Conservation (phyloP, 2,329 filamentous ascomycete genomes). For the Huntiella abstrusa region DNA sequence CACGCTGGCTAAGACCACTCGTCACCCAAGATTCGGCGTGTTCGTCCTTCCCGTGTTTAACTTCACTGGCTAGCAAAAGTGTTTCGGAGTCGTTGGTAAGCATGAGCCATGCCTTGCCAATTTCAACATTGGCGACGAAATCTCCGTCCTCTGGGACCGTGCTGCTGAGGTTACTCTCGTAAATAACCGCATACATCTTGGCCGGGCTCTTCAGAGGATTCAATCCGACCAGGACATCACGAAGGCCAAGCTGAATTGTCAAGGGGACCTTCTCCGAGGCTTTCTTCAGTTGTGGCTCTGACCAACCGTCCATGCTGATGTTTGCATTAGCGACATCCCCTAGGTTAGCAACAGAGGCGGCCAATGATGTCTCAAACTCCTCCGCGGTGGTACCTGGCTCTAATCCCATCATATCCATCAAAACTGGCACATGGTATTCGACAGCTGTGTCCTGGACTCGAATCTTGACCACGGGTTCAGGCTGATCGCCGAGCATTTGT, state of each 20-base stretch:
- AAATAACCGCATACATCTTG: slow-evolving; percentile 61
- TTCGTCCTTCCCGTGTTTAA: background rate
- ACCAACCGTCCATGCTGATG: slow-evolving; percentile 16
- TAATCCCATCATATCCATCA: slow-evolving; percentile 63
- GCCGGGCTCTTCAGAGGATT: slow-evolving; percentile 61
- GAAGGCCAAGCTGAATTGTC: slow-evolving; percentile 54
- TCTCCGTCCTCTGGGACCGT: slow-evolving; percentile 45
- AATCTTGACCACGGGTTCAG: slow-evolving; percentile 76
- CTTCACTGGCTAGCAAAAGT: slow-evolving; percentile 16
- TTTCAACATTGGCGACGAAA: slow-evolving; percentile 43
- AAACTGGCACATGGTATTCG: slow-evolving; percentile 75
- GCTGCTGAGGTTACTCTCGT: slow-evolving; percentile 55
- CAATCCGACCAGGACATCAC: slow-evolving; percentile 66
- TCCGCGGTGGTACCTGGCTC: slow-evolving; percentile 47
- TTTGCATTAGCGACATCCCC: slow-evolving; percentile 42
- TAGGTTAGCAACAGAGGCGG: slow-evolving; percentile 61
- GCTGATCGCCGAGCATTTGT: slow-evolving; percentile 80
- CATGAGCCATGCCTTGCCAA: slow-evolving; percentile 67
- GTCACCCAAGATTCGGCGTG: slow-evolving; percentile 28
- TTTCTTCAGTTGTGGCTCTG: slow-evolving; percentile 14
- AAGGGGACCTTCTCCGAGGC: slow-evolving; percentile 30
- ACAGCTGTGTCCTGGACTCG: slow-evolving; percentile 67
- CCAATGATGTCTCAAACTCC: slow-evolving; percentile 56
- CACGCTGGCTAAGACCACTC: slow-evolving; percentile 34
- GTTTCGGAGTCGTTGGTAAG: slow-evolving; percentile 51